Evolutionary conservation across 1,139 yeast genomes (phyloP), one percentile per base, ranked within the genome.

Genomic region (Yarrowia galli): DNA sequence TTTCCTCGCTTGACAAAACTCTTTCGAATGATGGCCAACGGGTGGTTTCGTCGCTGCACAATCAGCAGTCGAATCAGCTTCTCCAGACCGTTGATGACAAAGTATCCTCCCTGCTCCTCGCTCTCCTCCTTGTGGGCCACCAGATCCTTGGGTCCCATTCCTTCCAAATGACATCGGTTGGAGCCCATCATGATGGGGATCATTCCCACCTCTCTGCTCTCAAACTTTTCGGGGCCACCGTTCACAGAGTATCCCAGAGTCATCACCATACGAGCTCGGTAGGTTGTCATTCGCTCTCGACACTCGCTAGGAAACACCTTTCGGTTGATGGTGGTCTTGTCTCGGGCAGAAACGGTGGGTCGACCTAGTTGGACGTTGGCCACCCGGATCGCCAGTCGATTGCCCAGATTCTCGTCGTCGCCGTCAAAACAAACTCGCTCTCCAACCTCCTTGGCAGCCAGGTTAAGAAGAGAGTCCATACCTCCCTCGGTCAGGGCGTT

Each of bases 51-150:
- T 79, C 98, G 89, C 81, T 95, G 99, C 23, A 95, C 98, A 82
- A 95, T 92, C 79, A 96, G 86, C 98, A 95, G 92, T 81, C 99
- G 91, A 75, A 95, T 87, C 74, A 95, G 83, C 80, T 95, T 96
- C 79, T 95, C 99, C 74, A 93, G 92, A 82, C 99, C 99, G 77
- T 95, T 95, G 69, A 95, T 95, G 73, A 95, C 86, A 78, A 96
- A 95, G 79, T 95, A 95, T 43, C 99, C 99, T 71, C 99, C 99
- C 71, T 92, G 81, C 78, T 95, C 99, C 77, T 96, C 99, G 54
- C 92, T 85, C 79, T 96, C 99, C 80, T 95, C 99, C 76, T 89
- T 89, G 69, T 82, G 84, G 28, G 84, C 80, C 18, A 95, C 96
- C 72, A 96, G 82, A 73, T 92, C 91, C 48, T 86, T 83, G 22